These are phyloP conservation scores for Selaginella moellendorffii DNA, from an alignment of 75 land plant genomes.

Conservation along the genomic window DNA sequence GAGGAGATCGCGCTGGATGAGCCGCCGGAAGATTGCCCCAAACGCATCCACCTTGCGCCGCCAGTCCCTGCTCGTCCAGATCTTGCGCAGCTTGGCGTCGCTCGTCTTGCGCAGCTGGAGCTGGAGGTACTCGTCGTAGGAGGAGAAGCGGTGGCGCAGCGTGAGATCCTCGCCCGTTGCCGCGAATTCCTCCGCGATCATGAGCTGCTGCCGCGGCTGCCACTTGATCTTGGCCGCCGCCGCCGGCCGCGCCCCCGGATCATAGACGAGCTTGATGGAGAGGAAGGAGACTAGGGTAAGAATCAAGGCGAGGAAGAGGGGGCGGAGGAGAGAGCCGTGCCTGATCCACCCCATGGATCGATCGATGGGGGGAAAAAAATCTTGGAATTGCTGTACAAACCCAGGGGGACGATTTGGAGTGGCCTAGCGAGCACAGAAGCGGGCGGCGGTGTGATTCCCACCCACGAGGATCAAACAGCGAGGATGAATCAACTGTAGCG, in stretches of 20 bases:
- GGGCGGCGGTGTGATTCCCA: neutral
- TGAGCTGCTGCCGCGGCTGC: neutral
- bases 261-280: neutral
- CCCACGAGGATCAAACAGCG: neutral
- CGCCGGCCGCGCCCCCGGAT: no score
- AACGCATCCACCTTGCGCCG: slow-evolving; percentile 57
- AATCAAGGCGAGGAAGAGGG: neutral
- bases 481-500: neutral
- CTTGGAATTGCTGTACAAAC: no score
- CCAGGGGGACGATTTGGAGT: no score
- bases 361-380: no score
- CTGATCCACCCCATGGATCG: no score
- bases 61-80: slow-evolving; percentile 80
- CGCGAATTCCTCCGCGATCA: neutral
- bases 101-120: slow-evolving; percentile 59
- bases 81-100: slow-evolving; percentile 40
- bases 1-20: slow-evolving; percentile 23
- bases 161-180: neutral
- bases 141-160: slow-evolving; percentile 37
- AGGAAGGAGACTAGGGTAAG: slow-evolving; percentile 1
- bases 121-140: slow-evolving; percentile 48
- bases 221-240: neutral
- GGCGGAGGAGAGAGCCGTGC: neutral
- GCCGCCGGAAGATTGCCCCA: slow-evolving; percentile 32
- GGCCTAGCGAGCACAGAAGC: neutral